Conservation (phyloP, 495 filamentous ascomycete species). For the Neohortaea acidophila region DNA sequence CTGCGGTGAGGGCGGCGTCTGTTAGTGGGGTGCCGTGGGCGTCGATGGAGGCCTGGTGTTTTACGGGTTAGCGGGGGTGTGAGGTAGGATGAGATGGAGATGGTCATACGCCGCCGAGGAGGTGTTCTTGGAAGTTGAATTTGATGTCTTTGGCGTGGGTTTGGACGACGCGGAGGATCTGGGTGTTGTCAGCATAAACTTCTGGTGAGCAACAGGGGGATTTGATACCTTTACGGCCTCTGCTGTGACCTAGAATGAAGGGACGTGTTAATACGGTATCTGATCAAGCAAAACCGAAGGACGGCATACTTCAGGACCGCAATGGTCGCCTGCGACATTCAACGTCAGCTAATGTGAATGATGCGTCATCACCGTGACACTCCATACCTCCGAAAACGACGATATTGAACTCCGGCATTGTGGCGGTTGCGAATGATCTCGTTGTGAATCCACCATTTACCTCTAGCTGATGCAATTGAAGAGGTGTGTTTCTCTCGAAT, state of each 20-base stretch:
- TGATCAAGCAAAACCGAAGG: neutral
- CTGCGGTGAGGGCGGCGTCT: conserved; percentile 68
- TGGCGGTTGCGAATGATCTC: neutral
- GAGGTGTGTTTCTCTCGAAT: too few species aligned
- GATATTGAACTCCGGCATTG: conserved; percentile 20
- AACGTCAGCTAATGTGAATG: conserved; percentile 9
- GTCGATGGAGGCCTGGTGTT: conserved; percentile 67
- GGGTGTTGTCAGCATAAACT: neutral
- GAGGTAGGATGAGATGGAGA: neutral
- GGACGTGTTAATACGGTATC: neutral
- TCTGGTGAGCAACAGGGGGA: too few species aligned
- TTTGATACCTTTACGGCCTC: conserved; percentile 68
- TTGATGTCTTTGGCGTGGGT: conserved; percentile 47
- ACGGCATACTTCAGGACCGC: conserved; percentile 71
- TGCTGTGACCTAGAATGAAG: conserved; percentile 43
- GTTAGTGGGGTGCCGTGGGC: conserved; percentile 63
- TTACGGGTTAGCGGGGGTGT: conserved; percentile 1
- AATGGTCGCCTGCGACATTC: conserved; percentile 70
- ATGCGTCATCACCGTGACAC: neutral
- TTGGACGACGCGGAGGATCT: conserved; percentile 67
- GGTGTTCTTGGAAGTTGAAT: conserved; percentile 86
- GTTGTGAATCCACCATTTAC: too few species aligned
- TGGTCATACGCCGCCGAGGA: conserved; percentile 79
- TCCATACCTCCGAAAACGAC: conserved; percentile 21
- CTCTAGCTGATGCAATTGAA: too few species aligned